Conservation (phyloP, 208 protist genomes). For the Leptomonas pyrrhocoris region DNA sequence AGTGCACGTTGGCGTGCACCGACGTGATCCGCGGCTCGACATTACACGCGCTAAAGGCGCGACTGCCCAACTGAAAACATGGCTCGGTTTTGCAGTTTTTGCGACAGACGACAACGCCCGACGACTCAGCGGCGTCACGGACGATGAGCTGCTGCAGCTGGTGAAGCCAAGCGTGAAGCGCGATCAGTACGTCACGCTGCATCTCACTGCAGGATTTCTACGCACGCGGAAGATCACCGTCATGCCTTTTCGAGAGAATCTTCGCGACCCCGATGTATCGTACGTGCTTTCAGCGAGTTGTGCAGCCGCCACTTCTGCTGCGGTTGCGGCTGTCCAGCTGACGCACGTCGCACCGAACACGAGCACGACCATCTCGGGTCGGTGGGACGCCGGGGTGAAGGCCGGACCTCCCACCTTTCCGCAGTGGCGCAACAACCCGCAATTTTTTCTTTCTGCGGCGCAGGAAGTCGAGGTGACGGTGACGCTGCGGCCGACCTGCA, state of each 20-base stretch:
- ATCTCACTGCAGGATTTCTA: slow-evolving; percentile 3
- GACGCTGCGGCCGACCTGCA: slow-evolving; percentile 28
- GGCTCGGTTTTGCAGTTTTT: slow-evolving; percentile 68
- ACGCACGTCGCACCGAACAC: slow-evolving; percentile 41
- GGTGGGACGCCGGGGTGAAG: slow-evolving; percentile 52
- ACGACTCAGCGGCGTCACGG: slow-evolving; percentile 42
- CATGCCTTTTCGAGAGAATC: slow-evolving; percentile 48
- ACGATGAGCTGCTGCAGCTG: slow-evolving; percentile 40
- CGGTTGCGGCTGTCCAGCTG: slow-evolving; percentile 28
- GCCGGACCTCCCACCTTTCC: slow-evolving; percentile 51
- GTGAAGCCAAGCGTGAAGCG: slow-evolving; percentile 23
- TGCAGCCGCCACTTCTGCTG: neutral
- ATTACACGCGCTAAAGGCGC: slow-evolving; percentile 56
- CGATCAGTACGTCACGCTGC: slow-evolving; percentile 40
- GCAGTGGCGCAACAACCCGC: slow-evolving; percentile 87
- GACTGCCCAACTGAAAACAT: slow-evolving; percentile 49
- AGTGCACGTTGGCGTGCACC: slow-evolving; percentile 74
- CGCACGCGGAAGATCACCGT: slow-evolving; percentile 30
- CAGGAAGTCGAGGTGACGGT: slow-evolving; percentile 72
- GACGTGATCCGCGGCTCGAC: slow-evolving; percentile 67
- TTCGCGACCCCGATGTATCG: slow-evolving; percentile 27
- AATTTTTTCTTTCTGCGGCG: slow-evolving; percentile 81
- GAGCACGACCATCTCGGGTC: slow-evolving; percentile 38
- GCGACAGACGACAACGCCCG: slow-evolving; percentile 57
- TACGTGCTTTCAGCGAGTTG: slow-evolving; percentile 47